Evolutionary conservation across 1,284 basidiomycete genomes (phyloP).

Genomic region (Puccinia horiana): DNA sequence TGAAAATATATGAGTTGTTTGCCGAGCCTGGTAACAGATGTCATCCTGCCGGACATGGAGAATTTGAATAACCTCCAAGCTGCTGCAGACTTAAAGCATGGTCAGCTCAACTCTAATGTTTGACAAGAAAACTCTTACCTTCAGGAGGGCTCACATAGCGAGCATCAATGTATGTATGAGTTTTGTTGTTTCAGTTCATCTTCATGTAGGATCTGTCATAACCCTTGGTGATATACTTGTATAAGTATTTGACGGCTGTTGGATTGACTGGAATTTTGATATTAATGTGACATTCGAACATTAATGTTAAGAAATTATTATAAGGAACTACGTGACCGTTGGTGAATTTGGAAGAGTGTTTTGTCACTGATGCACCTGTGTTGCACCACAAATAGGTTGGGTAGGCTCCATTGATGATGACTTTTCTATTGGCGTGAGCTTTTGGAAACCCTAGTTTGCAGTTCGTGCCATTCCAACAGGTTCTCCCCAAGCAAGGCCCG

Average conservation of each 20-base stretch:
- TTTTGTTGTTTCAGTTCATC: neutral
- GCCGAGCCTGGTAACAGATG: neutral
- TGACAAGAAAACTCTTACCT: neutral
- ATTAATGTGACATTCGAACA: no score
- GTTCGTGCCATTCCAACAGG: conserved; percentile 58
- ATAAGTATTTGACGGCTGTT: conserved; percentile 28
- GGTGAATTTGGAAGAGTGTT: no score
- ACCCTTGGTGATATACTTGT: conserved; percentile 35
- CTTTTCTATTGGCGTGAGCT: neutral
- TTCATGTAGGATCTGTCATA: neutral
- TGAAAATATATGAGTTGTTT: conserved; percentile 1
- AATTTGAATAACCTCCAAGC: conserved; percentile 59
- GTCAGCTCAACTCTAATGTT: no score
- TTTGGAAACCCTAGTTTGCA: conserved; percentile 55
- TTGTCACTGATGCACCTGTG: no score
- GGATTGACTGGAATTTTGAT: no score
- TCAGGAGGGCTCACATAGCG: conserved; percentile 3
- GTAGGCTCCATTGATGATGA: neutral
- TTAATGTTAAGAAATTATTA: neutral
- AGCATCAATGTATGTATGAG: neutral
- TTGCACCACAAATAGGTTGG: neutral
- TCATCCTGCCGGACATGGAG: conserved; percentile 55
- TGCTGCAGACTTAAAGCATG: no score
- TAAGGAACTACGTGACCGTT: neutral
- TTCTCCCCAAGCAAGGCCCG: conserved; percentile 58